Conservation (phyloP, 2,329 filamentous ascomycete genomes). For the Monosporascus cannonballus region DNA sequence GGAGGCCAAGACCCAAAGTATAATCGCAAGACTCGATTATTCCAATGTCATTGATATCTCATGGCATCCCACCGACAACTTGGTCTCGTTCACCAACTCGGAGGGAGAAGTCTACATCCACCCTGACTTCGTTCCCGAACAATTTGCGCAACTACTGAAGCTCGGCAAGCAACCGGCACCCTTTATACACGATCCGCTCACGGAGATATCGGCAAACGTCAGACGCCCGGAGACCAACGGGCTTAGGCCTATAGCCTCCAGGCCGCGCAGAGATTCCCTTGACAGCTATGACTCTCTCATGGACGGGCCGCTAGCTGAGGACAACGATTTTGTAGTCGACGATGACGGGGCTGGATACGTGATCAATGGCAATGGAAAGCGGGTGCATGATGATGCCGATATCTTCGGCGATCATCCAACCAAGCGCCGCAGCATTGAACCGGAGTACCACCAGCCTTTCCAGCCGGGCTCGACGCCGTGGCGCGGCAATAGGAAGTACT, state of each 20-base stretch:
- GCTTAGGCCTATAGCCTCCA: conserved; percentile 43
- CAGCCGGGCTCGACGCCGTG: conserved; percentile 94
- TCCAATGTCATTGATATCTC: conserved; percentile 76
- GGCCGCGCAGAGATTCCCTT: conserved; percentile 55
- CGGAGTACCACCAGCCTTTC: conserved; percentile 75
- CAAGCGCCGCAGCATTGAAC: conserved; percentile 49
- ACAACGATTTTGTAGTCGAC: conserved; percentile 84
- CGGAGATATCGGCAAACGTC: conserved; percentile 62
- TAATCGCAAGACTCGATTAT: conserved; percentile 74
- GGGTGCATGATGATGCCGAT: conserved; percentile 48
- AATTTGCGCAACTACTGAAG: conserved; percentile 50
- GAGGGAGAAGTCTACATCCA: conserved; percentile 93
- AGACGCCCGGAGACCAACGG: conserved; percentile 52
- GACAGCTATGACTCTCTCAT: conserved; percentile 83
- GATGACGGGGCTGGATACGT: conserved; percentile 92
- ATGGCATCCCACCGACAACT: conserved; percentile 89
- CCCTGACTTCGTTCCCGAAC: conserved; percentile 58
- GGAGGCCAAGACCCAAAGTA: conserved; percentile 82
- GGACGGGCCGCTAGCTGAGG: conserved; percentile 49
- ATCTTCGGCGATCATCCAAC: conserved; percentile 34
- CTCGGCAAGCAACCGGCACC: conserved; percentile 67
- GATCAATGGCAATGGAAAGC: conserved; percentile 46
- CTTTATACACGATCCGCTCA: conserved; percentile 74
- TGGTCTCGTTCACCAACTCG: conserved; percentile 84
- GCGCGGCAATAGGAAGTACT: conserved; percentile 88